Percentiles rank a stretch among this genome's conserved stretches.
Conservation (phyloP, 352 stramenopile species). For the Globisporangium paddicum region DNA sequence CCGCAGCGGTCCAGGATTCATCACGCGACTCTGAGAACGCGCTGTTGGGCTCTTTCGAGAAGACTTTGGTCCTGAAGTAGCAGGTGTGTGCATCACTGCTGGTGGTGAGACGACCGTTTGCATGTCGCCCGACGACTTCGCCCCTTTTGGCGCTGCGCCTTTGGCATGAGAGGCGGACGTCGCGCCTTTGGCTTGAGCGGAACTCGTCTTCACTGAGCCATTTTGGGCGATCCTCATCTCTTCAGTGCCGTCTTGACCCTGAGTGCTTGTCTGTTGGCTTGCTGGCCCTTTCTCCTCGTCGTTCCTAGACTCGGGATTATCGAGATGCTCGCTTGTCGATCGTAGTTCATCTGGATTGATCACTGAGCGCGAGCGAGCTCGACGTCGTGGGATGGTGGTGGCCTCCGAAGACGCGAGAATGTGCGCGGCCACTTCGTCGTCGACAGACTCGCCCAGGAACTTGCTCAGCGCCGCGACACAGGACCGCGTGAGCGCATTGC, state of each 20-base stretch:
- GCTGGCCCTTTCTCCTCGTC: background rate
- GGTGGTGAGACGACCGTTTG: background rate
- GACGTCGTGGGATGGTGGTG: background rate
- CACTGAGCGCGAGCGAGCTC: conserved; percentile 10
- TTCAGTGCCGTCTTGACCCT: background rate
- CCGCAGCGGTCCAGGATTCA: conserved; percentile 30
- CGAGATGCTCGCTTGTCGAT: background rate
- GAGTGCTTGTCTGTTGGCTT: background rate
- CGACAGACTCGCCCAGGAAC: conserved; percentile 34
- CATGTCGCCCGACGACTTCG: background rate
- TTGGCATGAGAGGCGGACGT: background rate
- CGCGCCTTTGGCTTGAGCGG: background rate
- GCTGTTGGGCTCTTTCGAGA: conserved; percentile 6
- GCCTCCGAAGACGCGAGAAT: background rate
- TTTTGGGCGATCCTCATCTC: conserved; percentile 1
- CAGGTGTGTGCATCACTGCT: background rate
- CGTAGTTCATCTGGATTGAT: background rate
- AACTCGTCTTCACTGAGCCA: background rate
- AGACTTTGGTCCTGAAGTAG: background rate
- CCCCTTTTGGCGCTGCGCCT: background rate
- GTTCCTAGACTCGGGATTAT: background rate
- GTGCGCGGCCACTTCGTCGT: background rate
- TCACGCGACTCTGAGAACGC: conserved; percentile 12
- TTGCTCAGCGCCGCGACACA: conserved; percentile 61
- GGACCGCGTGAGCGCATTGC: conserved; percentile 50